Evolutionary conservation across 345 rosid genomes (phyloP), one percentile per base, ranked within the genome.

Genomic region (Kernera saxatilis): DNA sequence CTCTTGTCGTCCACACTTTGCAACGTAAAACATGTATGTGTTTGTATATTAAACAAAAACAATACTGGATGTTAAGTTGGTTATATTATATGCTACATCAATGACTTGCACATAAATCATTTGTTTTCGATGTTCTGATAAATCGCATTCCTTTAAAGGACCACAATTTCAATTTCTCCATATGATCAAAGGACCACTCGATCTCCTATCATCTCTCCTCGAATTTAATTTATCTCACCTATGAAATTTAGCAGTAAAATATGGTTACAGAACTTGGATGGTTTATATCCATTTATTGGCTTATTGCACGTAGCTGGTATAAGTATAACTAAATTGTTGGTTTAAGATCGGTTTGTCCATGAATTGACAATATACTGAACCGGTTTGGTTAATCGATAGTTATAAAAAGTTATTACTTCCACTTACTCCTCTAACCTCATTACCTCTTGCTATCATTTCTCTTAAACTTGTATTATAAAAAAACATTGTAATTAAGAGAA

Each of bases 61-160:
- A 60, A 39, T 36, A 50, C 26, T 49, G 51, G 19, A 71, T 50
- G 51, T 50, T 39, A 60, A 39, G 43, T 60, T 27, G 17, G 51
- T 48, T 50, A 41, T 30, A 14, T 23, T 22, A 63, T 15, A 43
- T 43, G 46, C 57, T 72, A 32, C 33, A 55, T n/a, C n/a, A n/a
- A n/a, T 30, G 57, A 64, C 39, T 64, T 64, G 22, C 77, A 41
- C 11, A 72, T 36, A 54, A 52, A 63, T 64, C 5, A 2, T 45
- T 44, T 64, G 70, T 52, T 51, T 64, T 23, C 19, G 30, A 52
- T 71, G 23, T 55, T 72, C 71, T 55, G 77, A 55, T 73, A 64
- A 29, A 55, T 64, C 71, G 67, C 39, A 64, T 55, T 73, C 71
- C 11, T 45, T 48, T 26, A 21, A 64, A 64, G 77, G 71, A 64